Evolutionary conservation across 2,329 filamentous ascomycete genomes (phyloP), one percentile per base, ranked within the genome.

Genomic region (Diaporthe sp.): DNA sequence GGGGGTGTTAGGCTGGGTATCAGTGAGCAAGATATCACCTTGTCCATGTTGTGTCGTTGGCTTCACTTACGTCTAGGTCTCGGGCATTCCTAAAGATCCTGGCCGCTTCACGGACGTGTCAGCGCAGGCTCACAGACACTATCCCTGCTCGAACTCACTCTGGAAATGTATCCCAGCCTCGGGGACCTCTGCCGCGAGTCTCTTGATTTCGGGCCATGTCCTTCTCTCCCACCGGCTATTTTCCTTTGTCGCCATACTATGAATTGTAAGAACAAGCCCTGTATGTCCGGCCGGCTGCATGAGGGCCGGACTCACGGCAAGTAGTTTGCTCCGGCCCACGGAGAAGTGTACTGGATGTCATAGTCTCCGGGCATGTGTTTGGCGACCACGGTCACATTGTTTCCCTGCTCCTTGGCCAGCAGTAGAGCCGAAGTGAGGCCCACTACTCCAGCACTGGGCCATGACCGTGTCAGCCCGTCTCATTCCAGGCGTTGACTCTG

Each of bases 331-430:
- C 95, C 95, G 4, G 95, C 95, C 94, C 94, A 97, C 0, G 95
- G 95, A 8, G 94, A 97, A 0, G 94, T 93, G 83, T 98, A 98
- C 87, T 97, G 94, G 79, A 96, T 93, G 79, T 96, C 94, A 84
- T 96, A 97, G 86, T 98, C 96, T 49, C 96, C 96, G 0, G 96
- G 96, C 93, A 98, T 97, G 82, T 98, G 94, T 81, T 96, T 97
- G 7, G 95, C 83, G 3, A 86, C 80, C 0, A 86, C 81, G 0
- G 84, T 85, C 71, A 86, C 82, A 25, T 78, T 81, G 77, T 88
- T 87, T 49, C 80, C 82, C 70, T 85, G 83, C 79, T 84, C 83
- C 78, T 84, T 87, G 8, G 88, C 85, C 47, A 90, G 83, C 61
- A 88, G 81, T 57, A 89, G 81, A 4, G 88, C 88, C 58, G 86